A percentile compares a stretch with the other conserved stretches of the same genome.
Conservation (phyloP, 805 yeast species). For the Starmerella apis region DNA sequence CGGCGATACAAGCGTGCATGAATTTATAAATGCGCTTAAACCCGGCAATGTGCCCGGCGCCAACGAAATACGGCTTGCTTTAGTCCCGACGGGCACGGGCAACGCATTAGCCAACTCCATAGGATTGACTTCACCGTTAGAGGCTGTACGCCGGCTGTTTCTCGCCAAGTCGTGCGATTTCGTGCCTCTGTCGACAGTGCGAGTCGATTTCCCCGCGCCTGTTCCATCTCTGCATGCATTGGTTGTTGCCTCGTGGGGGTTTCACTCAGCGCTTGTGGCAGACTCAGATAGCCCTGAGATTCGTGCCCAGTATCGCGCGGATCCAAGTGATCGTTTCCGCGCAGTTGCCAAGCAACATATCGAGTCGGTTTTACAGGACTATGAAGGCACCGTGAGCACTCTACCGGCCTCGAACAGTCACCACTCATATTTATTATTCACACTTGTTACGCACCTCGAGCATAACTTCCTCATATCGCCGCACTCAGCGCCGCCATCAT, state of each 20-base stretch:
- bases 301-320: conserved; percentile 51
- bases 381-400: conserved; percentile 36
- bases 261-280: conserved; percentile 78
- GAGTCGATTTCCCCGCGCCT: conserved; percentile 37
- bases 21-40: conserved; percentile 49
- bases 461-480: conserved; percentile 57
- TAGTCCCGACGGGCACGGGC: conserved; percentile 76
- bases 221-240: conserved; percentile 32
- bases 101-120: conserved; percentile 66
- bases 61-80: conserved; percentile 21
- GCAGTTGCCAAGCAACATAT: conserved; percentile 55
- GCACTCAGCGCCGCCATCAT: conserved; percentile 37
- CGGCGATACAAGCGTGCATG: conserved; percentile 80
- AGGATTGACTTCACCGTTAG: conserved; percentile 31
- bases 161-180: conserved; percentile 11
- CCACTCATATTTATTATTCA: conserved; percentile 51
- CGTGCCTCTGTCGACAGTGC: conserved; percentile 39
- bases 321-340: conserved; percentile 42
- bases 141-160: conserved; percentile 28
- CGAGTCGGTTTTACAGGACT: conserved; percentile 39
- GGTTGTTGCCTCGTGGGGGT: conserved; percentile 73
- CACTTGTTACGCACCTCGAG: conserved; percentile 50
- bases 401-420: conserved; percentile 12
- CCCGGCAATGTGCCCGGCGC: conserved; percentile 10
- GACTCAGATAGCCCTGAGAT: conserved; percentile 63